Conservation (phyloP, 1,284 basidiomycete species). For the Rhodotorula sp. region DNA sequence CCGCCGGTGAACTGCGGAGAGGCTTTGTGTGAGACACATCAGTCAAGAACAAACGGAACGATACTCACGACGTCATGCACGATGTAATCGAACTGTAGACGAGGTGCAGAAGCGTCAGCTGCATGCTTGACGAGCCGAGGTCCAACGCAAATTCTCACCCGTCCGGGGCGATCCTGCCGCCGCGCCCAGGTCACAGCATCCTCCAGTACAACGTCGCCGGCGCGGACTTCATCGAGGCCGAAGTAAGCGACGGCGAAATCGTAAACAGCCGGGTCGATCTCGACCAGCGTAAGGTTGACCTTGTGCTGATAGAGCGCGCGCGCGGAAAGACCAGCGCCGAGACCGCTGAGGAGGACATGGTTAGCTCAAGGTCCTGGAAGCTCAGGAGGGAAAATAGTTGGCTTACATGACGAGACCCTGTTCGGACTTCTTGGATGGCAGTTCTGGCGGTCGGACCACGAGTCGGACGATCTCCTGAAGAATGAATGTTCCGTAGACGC, state of each 20-base stretch:
- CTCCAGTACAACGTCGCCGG: slow-evolving; percentile 62
- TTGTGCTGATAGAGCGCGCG: slow-evolving; percentile 67
- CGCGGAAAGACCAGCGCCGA: slow-evolving; percentile 78
- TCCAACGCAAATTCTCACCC: slow-evolving; percentile 31
- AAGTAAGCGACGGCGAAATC: slow-evolving; percentile 75
- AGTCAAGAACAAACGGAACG: neutral
- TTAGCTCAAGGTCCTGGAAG: neutral
- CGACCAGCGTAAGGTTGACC: slow-evolving; percentile 68
- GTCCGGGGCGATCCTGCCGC: slow-evolving; percentile 46
- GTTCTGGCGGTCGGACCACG: slow-evolving; percentile 55
- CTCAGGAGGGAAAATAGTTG: neutral
- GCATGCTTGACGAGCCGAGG: neutral
- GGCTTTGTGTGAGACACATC: neutral
- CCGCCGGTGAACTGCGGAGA: slow-evolving; percentile 72
- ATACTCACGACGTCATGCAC: slow-evolving; percentile 69
- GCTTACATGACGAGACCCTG: slow-evolving; percentile 60
- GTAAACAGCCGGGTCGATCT: slow-evolving; percentile 85
- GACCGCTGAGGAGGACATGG: slow-evolving; percentile 59
- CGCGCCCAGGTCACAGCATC: slow-evolving; percentile 69
- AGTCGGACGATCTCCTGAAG: slow-evolving; percentile 78
- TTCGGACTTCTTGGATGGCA: slow-evolving; percentile 55
- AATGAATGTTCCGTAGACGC: slow-evolving; percentile 63
- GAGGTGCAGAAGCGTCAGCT: neutral
- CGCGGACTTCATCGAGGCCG: slow-evolving; percentile 62
- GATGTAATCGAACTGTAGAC: slow-evolving; percentile 65